Base-by-base conservation (phyloP, 1,139 yeast species). In the Taphrina pruni region DNA sequence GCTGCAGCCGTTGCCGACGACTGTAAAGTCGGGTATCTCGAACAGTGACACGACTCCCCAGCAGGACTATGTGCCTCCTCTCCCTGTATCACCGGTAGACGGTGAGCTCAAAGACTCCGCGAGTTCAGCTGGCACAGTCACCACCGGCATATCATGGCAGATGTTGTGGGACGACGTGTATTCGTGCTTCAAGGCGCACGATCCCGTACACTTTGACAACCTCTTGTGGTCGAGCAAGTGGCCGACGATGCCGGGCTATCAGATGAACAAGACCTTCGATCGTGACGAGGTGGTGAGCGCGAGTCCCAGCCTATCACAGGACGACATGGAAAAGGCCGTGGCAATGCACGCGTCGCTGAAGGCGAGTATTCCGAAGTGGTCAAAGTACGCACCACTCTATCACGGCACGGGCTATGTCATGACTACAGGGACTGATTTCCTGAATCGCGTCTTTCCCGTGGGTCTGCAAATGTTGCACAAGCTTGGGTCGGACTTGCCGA, bases 231-330 rank as follows among this genome's bases (percentile, higher is more conserved):
- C 62, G 11, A 32, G 41, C 21, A 32, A 7, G 26, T 58, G 62
- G 62, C 62, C 62, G 21, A 58, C 62, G 26, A 58, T 58, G 62
- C 62, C 62, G 32, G 32, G n/a, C 20, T 58, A 45, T 32, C 54
- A 45, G 14, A 58, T 58, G 54, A 43, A 45, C 36, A 58, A 58
- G 45, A 45, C 51, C 2, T 58, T 45, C 17, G 52, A 58, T 5
- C 8, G 54, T 1, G 54, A 43, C 14, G 62, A 58, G 35, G 54
- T 58, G n/a, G n/a, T 58, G 8, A 6, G 7, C 11, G 21, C 54
- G 8, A 58, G 62, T 58, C 62, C 62, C 26, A 7, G 12, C 20
- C 9, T 58, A 6, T 43, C 62, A 20, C 21, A 17, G 9, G 26
- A 38, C n/a, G 32, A 46, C 41, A 14, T 26, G 17, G 12, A 43